Conservation (phyloP, 129 eudicot species). For the Tagetes patula region DNA sequence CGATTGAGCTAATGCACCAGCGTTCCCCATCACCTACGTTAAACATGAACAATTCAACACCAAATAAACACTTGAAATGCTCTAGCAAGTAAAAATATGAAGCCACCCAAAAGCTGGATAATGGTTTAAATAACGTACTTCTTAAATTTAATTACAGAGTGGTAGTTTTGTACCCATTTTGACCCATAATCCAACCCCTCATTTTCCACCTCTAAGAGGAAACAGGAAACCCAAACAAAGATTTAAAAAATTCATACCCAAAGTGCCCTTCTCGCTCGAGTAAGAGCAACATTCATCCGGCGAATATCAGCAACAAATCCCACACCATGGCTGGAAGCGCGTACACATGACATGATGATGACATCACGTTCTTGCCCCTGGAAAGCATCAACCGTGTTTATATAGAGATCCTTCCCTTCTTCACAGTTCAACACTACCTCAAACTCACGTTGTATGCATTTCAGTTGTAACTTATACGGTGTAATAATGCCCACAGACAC, state of each 20-base stretch:
- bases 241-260: constrained; percentile 50
- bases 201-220: neutral
- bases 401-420: constrained; percentile 83
- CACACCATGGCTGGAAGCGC: constrained; percentile 88
- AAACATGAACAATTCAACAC: constrained; percentile 1
- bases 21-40: constrained; percentile 94
- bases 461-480: constrained; percentile 89
- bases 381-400: constrained; percentile 94
- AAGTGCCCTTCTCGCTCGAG: constrained; percentile 90
- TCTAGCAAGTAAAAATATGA: neutral
- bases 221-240: neutral
- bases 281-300: constrained; percentile 92
- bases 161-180: neutral
- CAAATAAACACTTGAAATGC: neutral
- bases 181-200: neutral
- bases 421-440: constrained; percentile 71
- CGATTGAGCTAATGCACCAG: constrained; percentile 70
- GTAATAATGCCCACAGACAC: constrained; percentile 92
- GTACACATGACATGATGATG: constrained; percentile 97
- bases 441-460: constrained; percentile 89
- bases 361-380: constrained; percentile 99
- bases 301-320: constrained; percentile 98
- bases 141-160: neutral
- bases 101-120: neutral
- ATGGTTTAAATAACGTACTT: neutral